A percentile compares a stretch with the other conserved stretches of the same genome.
Conservation (phyloP, 2,329 filamentous ascomycete species). For the Apiospora phragmitis region DNA sequence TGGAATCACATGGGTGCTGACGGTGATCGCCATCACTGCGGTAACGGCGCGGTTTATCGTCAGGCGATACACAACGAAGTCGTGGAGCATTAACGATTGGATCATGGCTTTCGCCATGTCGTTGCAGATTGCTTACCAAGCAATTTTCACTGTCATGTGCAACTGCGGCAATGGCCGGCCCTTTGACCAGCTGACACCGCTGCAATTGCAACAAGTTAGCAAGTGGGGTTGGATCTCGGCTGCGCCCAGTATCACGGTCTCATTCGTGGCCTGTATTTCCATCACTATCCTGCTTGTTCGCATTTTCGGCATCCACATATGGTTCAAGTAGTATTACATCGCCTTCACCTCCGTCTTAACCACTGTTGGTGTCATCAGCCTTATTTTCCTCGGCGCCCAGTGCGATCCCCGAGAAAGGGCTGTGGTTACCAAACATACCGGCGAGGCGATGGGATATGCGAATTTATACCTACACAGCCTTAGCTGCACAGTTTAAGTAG, state of each 20-base stretch:
- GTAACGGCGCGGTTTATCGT: background rate
- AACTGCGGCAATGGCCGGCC: background rate
- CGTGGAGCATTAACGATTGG: too few relatives aligned
- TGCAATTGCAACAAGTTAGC: background rate
- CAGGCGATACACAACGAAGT: background rate
- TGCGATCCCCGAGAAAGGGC: too few relatives aligned
- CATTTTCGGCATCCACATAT: slow-evolving; percentile 14
- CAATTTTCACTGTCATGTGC: background rate
- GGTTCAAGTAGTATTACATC: too few relatives aligned
- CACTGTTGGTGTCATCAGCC: too few relatives aligned
- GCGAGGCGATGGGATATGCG: too few relatives aligned
- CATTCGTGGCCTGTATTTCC: slow-evolving; percentile 13
- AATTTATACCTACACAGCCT: too few relatives aligned
- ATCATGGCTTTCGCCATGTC: background rate
- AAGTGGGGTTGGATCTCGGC: background rate
- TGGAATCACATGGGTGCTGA: background rate
- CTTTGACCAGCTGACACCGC: background rate
- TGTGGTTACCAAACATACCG: too few relatives aligned
- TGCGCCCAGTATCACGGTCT: background rate
- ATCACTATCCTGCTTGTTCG: slow-evolving; percentile 16
- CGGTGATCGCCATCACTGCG: background rate
- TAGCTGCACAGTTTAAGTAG: too few relatives aligned
- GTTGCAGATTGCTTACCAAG: background rate
- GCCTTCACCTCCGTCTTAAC: too few relatives aligned
- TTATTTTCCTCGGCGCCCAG: too few relatives aligned